Conservation (phyloP, 306 rosid genomes). For the Casuarina equisetifolia region DNA sequence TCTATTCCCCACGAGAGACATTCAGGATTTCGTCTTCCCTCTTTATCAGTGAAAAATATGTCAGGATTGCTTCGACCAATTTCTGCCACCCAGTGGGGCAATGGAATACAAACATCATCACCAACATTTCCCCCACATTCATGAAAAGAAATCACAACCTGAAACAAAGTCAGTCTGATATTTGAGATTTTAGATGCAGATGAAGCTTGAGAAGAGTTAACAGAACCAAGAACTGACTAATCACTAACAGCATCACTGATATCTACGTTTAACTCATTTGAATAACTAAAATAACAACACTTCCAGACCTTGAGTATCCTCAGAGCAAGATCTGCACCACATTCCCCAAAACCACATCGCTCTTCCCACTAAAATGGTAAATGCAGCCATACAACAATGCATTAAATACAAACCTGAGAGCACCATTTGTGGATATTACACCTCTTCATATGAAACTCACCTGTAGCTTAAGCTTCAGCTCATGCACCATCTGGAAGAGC, state of each 20-base stretch:
- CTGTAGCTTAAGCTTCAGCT: slow-evolving; percentile 85
- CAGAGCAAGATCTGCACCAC: not conserved
- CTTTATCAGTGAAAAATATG: slow-evolving; percentile 92
- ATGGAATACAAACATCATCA: slow-evolving; percentile 92
- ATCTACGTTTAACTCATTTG: not conserved
- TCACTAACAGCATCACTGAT: slow-evolving; percentile 1
- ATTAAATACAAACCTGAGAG: not conserved
- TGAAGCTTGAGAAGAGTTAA: slow-evolving; percentile 27
- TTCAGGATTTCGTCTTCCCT: slow-evolving; percentile 95
- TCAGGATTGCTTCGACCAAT: slow-evolving; percentile 95
- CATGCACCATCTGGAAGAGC: slow-evolving; percentile 90
- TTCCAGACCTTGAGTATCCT: not conserved
- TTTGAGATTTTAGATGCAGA: slow-evolving; percentile 17
- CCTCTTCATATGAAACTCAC: slow-evolving; percentile 35
- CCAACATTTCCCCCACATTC: slow-evolving; percentile 99
- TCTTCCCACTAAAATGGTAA: not conserved
- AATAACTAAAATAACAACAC: not conserved
- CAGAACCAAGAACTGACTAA: not conserved
- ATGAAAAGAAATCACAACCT: slow-evolving; percentile 95
- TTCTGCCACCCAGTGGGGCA: slow-evolving; percentile 98
- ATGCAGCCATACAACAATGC: not conserved
- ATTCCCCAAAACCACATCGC: not conserved
- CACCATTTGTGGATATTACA: not conserved
- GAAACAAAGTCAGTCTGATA: slow-evolving; percentile 31
- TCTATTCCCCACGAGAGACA: slow-evolving; percentile 98